Conservation (phyloP, 2,329 filamentous ascomycete genomes). For the Cryphonectria naterciae region DNA sequence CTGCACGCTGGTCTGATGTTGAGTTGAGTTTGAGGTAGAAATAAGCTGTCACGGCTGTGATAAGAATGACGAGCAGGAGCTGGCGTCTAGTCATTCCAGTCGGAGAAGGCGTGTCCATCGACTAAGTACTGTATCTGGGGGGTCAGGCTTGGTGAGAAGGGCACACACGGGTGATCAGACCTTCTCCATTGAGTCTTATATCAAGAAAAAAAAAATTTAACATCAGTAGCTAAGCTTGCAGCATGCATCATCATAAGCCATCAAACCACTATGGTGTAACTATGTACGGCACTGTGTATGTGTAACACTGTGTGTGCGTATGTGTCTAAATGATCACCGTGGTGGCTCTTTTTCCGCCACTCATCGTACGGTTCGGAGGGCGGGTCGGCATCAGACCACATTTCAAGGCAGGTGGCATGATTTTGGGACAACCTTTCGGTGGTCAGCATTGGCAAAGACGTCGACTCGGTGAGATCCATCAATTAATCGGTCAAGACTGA, state of each 20-base stretch:
- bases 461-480: background rate
- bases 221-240: no score
- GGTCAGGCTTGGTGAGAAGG: background rate
- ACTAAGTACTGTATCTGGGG: background rate
- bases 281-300: background rate
- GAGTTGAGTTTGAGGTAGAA: constrained; percentile 15
- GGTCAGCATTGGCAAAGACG: background rate
- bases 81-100: constrained; percentile 34
- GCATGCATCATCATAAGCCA: no score
- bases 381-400: constrained; percentile 23
- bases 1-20: background rate
- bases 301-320: background rate
- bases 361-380: constrained; percentile 8
- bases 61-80: constrained; percentile 20
- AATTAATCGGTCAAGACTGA: background rate
- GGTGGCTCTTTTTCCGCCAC: background rate
- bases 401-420: constrained; percentile 21
- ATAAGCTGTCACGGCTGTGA: constrained; percentile 21
- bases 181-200: constrained; percentile 13
- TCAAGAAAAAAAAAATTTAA: no score
- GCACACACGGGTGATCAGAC: background rate
- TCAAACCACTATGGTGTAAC: background rate
- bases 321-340: background rate
- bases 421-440: background rate
- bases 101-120: constrained; percentile 1